Conservation (phyloP, 2,329 filamentous ascomycete species). For the Hymenoscyphus repandus region DNA sequence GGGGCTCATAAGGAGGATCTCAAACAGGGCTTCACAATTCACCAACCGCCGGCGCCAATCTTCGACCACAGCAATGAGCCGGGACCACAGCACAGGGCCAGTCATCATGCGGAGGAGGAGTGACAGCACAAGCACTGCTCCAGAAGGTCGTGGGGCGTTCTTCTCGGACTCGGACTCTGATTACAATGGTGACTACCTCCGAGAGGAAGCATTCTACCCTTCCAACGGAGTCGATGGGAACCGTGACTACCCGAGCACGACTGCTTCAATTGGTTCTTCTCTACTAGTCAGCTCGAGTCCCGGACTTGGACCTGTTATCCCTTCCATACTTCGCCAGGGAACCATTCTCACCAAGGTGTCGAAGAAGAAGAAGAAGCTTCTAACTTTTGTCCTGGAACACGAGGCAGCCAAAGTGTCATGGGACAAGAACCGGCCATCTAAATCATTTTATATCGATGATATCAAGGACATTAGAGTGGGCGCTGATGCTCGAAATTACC, state of each 20-base stretch:
- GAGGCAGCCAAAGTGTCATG: slow-evolving; percentile 83
- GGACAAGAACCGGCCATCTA: slow-evolving; percentile 73
- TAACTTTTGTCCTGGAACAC: slow-evolving; percentile 69
- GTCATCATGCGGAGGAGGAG: slow-evolving; percentile 82
- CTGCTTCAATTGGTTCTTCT: slow-evolving; percentile 42
- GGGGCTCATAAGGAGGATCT: slow-evolving; percentile 76
- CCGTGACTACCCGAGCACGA: slow-evolving; percentile 44
- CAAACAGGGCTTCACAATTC: slow-evolving; percentile 70
- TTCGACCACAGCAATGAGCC: slow-evolving; percentile 68
- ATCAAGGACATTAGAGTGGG: slow-evolving; percentile 86
- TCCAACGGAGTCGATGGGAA: slow-evolving; percentile 37
- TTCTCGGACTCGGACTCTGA: slow-evolving; percentile 55
- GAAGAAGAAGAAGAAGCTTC: slow-evolving; percentile 72
- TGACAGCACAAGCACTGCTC: slow-evolving; percentile 74
- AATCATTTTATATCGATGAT: slow-evolving; percentile 90
- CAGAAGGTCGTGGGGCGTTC: slow-evolving; percentile 38
- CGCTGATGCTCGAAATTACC: slow-evolving; percentile 80
- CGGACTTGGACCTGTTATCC: slow-evolving; percentile 65
- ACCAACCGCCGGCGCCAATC: slow-evolving; percentile 67
- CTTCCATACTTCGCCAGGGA: slow-evolving; percentile 71
- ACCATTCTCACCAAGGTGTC: slow-evolving; percentile 77
- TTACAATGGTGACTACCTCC: slow-evolving; percentile 42
- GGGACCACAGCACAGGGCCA: slow-evolving; percentile 85
- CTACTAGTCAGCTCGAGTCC: slow-evolving; percentile 33
- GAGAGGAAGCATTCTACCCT: slow-evolving; percentile 43